Evolutionary conservation across 768 basidiomycete genomes (phyloP).

Genomic region (Podaxis sp.): DNA sequence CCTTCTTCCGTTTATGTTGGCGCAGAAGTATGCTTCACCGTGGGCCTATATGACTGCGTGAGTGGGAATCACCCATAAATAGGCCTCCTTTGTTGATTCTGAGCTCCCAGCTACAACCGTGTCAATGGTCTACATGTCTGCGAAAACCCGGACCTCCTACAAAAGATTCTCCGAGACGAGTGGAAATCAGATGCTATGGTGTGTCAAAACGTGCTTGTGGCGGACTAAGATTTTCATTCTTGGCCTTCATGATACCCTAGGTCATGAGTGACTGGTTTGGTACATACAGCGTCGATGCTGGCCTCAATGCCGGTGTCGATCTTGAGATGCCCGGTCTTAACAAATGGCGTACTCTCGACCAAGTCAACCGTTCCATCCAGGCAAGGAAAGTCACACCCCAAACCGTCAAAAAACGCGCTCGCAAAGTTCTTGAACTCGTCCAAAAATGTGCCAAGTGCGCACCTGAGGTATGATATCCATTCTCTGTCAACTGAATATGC

Average conservation of each 20-base stretch:
- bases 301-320: slow-evolving; percentile 73
- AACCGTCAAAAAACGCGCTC: slow-evolving; percentile 62
- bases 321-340: slow-evolving; percentile 77
- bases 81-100: neutral
- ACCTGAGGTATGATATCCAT: slow-evolving; percentile 45
- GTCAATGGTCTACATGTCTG: slow-evolving; percentile 73
- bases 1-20: slow-evolving; percentile 72
- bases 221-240: neutral
- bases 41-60: slow-evolving; percentile 73
- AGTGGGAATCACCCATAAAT: slow-evolving; percentile 19
- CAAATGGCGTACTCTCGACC: slow-evolving; percentile 72
- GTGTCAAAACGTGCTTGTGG: slow-evolving; percentile 9
- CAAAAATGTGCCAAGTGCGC: slow-evolving; percentile 64
- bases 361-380: slow-evolving; percentile 54
- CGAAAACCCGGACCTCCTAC: slow-evolving; percentile 57
- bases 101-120: slow-evolving; percentile 54
- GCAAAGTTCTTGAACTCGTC: slow-evolving; percentile 62
- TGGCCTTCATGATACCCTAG: slow-evolving; percentile 17
- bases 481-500: neutral
- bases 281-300: slow-evolving; percentile 57
- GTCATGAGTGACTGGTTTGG: slow-evolving; percentile 89
- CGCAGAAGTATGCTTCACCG: slow-evolving; percentile 58
- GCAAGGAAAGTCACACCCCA: slow-evolving; percentile 63
- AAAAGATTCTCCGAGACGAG: slow-evolving; percentile 58
- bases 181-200: slow-evolving; percentile 70